Evolutionary conservation across 2,329 filamentous ascomycete genomes (phyloP).

Genomic region (Westerdykella aurantiaca): DNA sequence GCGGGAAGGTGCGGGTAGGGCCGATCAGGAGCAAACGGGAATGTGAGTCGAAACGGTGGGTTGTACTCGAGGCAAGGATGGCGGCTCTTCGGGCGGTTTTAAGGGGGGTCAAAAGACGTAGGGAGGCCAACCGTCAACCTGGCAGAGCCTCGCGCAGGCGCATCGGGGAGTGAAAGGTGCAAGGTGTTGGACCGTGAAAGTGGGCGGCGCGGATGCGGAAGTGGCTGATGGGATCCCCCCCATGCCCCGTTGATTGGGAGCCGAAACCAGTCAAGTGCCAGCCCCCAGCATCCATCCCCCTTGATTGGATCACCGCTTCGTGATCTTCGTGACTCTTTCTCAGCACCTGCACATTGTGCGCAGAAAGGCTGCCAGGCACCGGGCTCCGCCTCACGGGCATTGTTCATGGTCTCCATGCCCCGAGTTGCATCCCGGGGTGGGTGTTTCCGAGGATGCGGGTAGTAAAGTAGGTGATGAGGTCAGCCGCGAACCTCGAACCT

Average conservation of each 20-base stretch:
- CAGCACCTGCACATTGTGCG: neutral
- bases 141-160: constrained; percentile 20
- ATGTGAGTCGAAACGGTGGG: too few species aligned
- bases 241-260: neutral
- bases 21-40: neutral
- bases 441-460: neutral
- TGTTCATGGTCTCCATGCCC: constrained; percentile 8
- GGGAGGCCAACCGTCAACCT: constrained; percentile 12
- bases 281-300: neutral
- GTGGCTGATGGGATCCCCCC: constrained; percentile 18
- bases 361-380: neutral
- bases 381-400: neutral
- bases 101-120: constrained; percentile 4
- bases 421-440: neutral
- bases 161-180: constrained; percentile 9
- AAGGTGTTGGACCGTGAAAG: constrained; percentile 5
- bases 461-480: constrained; percentile 20
- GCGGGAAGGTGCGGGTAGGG: neutral
- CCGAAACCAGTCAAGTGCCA: constrained; percentile 10
- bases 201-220: too few species aligned
- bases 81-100: too few species aligned
- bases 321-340: neutral
- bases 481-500: constrained; percentile 13
- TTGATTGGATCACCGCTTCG: constrained; percentile 11
- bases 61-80: too few species aligned